Conservation (phyloP, 345 rosid species). For the Combretum micranthum region DNA sequence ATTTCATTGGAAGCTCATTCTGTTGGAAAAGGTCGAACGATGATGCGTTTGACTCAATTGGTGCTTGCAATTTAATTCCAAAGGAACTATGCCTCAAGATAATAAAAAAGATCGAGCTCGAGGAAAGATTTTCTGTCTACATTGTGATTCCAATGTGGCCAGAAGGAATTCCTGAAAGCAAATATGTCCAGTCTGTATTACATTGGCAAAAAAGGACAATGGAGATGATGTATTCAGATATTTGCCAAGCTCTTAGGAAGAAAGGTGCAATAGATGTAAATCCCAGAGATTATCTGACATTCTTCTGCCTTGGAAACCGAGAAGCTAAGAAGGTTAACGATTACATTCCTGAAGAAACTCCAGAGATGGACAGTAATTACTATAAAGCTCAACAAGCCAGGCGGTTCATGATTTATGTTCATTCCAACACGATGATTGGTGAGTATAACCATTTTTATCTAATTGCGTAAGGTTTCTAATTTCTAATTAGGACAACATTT, state of each 20-base stretch:
- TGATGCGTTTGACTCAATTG: constrained; percentile 34
- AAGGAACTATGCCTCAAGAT: constrained; percentile 11
- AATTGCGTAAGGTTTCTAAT: no score
- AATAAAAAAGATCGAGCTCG: constrained; percentile 3
- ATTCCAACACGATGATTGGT: constrained; percentile 9
- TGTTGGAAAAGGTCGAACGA: constrained; percentile 47
- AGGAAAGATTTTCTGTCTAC: constrained; percentile 8
- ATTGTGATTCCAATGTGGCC: constrained; percentile 15
- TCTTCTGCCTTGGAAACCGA: constrained; percentile 8
- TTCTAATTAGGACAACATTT: no score
- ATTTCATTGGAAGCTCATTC: constrained; percentile 74
- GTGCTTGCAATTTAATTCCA: constrained; percentile 47
- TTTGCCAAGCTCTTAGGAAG: constrained; percentile 3
- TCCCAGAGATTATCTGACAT: constrained; percentile 7
- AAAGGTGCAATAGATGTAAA: neutral
- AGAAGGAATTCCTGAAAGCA: constrained; percentile 8
- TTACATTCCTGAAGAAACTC: neutral
- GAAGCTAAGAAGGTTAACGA: constrained; percentile 1
- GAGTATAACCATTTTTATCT: neutral
- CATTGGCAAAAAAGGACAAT: constrained; percentile 10
- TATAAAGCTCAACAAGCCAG: constrained; percentile 2
- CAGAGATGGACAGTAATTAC: constrained; percentile 1
- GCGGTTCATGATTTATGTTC: constrained; percentile 9
- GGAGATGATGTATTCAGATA: constrained; percentile 11
- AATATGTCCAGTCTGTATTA: constrained; percentile 1